phyloP scores from a whole-genome alignment of 1,284 basidiomycete species.

The Malassezia psittaci region DNA sequence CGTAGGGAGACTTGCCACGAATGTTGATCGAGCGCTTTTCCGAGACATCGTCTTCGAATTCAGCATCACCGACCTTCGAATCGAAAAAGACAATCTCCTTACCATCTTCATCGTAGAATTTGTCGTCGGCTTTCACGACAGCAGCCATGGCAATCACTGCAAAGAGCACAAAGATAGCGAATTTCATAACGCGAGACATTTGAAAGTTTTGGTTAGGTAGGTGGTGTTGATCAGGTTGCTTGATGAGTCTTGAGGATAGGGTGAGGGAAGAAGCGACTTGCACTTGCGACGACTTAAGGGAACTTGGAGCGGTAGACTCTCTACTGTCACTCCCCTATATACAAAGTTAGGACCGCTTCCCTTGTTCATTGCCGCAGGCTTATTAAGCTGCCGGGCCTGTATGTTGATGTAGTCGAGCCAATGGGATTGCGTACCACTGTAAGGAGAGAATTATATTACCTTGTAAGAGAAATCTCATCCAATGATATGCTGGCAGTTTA shows the following conservation, averaged over 20 bases:
- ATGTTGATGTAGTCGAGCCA: no score
- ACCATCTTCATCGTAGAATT: constrained; percentile 26
- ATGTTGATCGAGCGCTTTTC: constrained; percentile 19
- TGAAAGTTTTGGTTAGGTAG: not conserved
- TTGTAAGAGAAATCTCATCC: no score
- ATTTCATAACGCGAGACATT: constrained; percentile 15
- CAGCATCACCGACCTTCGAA: constrained; percentile 29
- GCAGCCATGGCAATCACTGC: constrained; percentile 5
- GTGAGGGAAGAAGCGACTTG: constrained; percentile 5
- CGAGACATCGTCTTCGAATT: constrained; percentile 23
- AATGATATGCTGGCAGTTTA: no score
- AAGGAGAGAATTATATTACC: no score
- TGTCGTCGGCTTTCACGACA: constrained; percentile 12
- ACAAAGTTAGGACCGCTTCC: not conserved
- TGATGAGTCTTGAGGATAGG: not conserved
- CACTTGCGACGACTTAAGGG: constrained; percentile 4
- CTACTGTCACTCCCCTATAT: not conserved
- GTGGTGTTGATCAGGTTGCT: not conserved
- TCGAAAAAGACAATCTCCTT: constrained; percentile 28
- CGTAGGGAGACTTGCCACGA: constrained; percentile 19
- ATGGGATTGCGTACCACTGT: no score
- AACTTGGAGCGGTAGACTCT: no score
- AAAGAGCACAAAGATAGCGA: constrained; percentile 10
- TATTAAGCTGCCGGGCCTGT: no score
- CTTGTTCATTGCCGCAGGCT: no score